Percentiles rank a stretch among this genome's conserved stretches.
phyloP scores from a whole-genome alignment of 2,329 filamentous ascomycete species.

The Fusarium concolor region DNA sequence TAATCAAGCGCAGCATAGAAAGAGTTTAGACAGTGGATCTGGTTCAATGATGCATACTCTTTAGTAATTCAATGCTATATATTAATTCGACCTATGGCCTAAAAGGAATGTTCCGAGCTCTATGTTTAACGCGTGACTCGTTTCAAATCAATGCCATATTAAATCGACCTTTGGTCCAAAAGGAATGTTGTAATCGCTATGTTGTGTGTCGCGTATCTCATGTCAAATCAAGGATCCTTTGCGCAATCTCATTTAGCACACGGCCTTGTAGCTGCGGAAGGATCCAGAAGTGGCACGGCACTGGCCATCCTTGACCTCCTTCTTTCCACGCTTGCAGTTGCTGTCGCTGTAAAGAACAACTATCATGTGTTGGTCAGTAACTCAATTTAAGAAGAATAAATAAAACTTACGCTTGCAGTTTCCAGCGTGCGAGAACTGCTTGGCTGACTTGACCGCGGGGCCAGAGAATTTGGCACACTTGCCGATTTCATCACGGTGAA shows the following conservation, averaged over 20 bases:
- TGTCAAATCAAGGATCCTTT: no score
- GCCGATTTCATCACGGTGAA: constrained; percentile 5
- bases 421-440: constrained; percentile 5
- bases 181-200: no score
- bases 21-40: constrained; percentile 17
- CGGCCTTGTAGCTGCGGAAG: constrained; percentile 22
- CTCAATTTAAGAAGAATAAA: fast-evolving
- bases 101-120: constrained; percentile 1
- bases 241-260: not conserved
- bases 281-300: not conserved
- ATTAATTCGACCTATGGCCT: not conserved
- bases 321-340: constrained; percentile 23
- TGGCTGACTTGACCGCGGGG: constrained; percentile 10
- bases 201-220: no score
- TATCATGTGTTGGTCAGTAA: not conserved
- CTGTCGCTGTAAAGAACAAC: constrained; percentile 15
- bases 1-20: constrained; percentile 1
- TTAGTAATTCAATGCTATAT: constrained; percentile 17
- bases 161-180: no score
- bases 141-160: no score
- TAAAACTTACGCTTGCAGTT: constrained; percentile 11
- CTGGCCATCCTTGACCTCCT: constrained; percentile 11
- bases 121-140: not conserved
- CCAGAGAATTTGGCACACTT: constrained; percentile 14
- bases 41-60: constrained; percentile 2